Evolutionary conservation across 2,329 filamentous ascomycete genomes (phyloP).

Genomic region (Aspergillus candidus): DNA sequence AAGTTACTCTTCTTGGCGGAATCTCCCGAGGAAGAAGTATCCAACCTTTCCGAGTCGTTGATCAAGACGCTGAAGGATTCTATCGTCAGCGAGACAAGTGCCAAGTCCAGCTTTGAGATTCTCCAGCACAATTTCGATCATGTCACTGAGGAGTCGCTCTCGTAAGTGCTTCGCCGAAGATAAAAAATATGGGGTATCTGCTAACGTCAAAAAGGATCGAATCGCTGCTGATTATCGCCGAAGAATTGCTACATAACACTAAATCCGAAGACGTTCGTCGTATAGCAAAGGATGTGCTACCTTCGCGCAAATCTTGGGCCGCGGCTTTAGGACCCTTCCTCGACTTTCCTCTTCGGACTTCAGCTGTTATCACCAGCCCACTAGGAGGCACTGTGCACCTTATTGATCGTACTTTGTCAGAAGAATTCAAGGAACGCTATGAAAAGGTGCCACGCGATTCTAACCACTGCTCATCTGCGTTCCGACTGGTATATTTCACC

Average conservation of each 20-base stretch:
- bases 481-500: slow-evolving; percentile 69
- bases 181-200: neutral
- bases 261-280: slow-evolving; percentile 22
- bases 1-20: slow-evolving; percentile 50
- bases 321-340: slow-evolving; percentile 53
- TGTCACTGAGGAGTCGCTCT: slow-evolving; percentile 39
- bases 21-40: slow-evolving; percentile 47
- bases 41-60: slow-evolving; percentile 36
- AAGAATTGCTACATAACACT: slow-evolving; percentile 40
- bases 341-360: slow-evolving; percentile 39
- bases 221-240: slow-evolving; percentile 50
- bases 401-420: slow-evolving; percentile 35
- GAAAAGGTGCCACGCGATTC: slow-evolving; percentile 52
- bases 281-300: slow-evolving; percentile 50
- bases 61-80: slow-evolving; percentile 28
- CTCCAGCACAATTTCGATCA: slow-evolving; percentile 47
- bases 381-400: slow-evolving; percentile 67
- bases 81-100: slow-evolving; percentile 35
- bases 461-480: slow-evolving; percentile 64
- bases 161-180: slow-evolving; percentile 30
- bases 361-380: slow-evolving; percentile 67
- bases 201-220: slow-evolving; percentile 44
- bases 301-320: slow-evolving; percentile 60
- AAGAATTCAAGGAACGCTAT: slow-evolving; percentile 18
- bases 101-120: slow-evolving; percentile 46